phyloP scores from a whole-genome alignment of 2,329 filamentous ascomycete species.

The Epichloe uncinata region DNA sequence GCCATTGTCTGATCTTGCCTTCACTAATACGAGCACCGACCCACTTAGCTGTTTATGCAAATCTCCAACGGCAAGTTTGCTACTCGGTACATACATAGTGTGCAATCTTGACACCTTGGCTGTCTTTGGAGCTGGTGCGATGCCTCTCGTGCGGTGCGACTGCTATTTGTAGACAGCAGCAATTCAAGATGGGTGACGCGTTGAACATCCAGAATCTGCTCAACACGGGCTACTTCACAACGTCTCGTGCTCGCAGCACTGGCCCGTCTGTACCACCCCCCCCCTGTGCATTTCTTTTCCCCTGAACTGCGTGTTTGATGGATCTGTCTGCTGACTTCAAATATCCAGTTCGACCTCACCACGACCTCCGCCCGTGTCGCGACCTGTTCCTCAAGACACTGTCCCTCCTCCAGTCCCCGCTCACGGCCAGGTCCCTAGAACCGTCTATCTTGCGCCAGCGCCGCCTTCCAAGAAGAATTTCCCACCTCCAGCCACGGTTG shows the following conservation, averaged over 20 bases:
- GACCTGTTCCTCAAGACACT: constrained; percentile 9
- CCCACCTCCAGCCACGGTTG: constrained; percentile 52
- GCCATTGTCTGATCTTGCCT: no score
- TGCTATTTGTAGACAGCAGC: constrained; percentile 6
- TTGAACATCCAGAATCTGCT: constrained; percentile 33
- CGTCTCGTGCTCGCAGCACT: constrained; percentile 26
- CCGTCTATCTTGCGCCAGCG: constrained; percentile 6
- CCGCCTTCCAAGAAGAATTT: constrained; percentile 17
- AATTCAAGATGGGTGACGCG: constrained; percentile 28
- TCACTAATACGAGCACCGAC: no score
- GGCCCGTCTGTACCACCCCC: constrained; percentile 12
- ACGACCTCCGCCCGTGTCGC: constrained; percentile 9
- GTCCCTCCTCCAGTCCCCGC: constrained; percentile 6
- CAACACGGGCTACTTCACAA: constrained; percentile 36
- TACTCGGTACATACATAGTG: not conserved
- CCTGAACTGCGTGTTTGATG: not conserved
- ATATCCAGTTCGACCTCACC: constrained; percentile 5
- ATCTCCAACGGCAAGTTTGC: not conserved
- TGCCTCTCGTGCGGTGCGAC: constrained; percentile 9
- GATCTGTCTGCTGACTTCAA: not conserved
- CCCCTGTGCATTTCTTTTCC: not conserved
- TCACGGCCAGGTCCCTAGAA: constrained; percentile 6
- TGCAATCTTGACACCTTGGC: constrained; percentile 1
- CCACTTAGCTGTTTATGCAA: no score
- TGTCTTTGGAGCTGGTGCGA: constrained; percentile 6